These are phyloP conservation scores for Leccinellum albellum DNA, from an alignment of 768 basidiomycete genomes.

Conservation along the genomic window DNA sequence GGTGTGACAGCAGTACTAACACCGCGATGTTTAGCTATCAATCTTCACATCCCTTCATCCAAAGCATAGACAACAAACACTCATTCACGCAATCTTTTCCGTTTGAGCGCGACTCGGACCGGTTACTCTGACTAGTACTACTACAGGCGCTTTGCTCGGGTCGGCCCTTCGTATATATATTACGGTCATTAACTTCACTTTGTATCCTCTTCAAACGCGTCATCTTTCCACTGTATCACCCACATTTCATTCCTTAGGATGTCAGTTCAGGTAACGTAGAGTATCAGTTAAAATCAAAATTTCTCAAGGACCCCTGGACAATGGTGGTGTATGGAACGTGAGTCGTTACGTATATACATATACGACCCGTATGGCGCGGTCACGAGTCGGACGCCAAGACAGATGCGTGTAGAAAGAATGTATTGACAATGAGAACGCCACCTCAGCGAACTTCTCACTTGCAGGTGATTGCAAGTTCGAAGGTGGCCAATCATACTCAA, in stretches of 20 bases:
- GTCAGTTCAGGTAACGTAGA: constrained; percentile 25
- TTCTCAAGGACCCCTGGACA: not conserved
- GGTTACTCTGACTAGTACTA: not conserved
- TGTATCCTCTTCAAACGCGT: constrained; percentile 25
- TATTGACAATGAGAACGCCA: not conserved
- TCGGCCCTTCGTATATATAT: constrained; percentile 32
- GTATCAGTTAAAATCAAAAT: constrained; percentile 16
- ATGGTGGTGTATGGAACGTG: not conserved
- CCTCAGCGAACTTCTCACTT: not conserved
- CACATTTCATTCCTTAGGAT: constrained; percentile 16
- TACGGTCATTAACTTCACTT: constrained; percentile 32
- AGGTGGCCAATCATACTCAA: not conserved
- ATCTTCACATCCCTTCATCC: constrained; percentile 81
- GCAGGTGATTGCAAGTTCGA: not conserved
- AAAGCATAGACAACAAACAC: constrained; percentile 50
- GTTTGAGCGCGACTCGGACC: constrained; percentile 2
- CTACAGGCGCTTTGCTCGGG: constrained; percentile 15
- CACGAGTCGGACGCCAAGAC: not conserved
- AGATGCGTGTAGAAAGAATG: not conserved
- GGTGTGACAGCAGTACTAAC: constrained; percentile 2
- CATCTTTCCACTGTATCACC: constrained; percentile 34
- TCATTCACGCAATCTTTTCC: constrained; percentile 2
- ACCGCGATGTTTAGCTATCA: constrained; percentile 57
- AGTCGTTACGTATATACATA: not conserved
- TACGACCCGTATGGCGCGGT: not conserved